Evolutionary conservation across 2,329 filamentous ascomycete species (phyloP), one percentile per base, ranked within the genome.

Genomic region (Raffaelea arxii): DNA sequence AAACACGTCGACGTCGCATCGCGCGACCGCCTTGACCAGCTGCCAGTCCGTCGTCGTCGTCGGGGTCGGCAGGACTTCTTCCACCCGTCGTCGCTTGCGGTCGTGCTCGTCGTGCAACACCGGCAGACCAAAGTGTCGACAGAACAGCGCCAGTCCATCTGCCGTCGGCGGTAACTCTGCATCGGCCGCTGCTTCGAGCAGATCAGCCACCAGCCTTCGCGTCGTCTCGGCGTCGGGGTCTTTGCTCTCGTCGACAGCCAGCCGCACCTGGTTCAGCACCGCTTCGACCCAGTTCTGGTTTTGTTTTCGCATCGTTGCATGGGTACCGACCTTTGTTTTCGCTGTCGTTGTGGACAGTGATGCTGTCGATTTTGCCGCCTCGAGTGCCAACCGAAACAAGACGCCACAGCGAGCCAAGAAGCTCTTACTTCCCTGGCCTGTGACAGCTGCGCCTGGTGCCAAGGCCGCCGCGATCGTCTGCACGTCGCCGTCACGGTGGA

Each of bases 1-100:
- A 41, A 76, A 72, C 7, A 69, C 62, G 41, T 74, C 72, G 0
- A 69, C 62, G 32, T 76, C 72, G 39, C 72, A 70, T 7, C 59
- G 58, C 1, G 69, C 63, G 23, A 70, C 54, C 12, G 59, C 59
- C 14, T 62, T 66, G 6, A 72, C 53, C 10, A 75, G 54, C 0
- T 50, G 50, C 71, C 73, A 74, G 40, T 72, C 64, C 3, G 63
- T 65, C 5, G 45, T 54, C 4, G 60, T 53, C 22, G 6, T 16
- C n/a, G n/a, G n/a, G n/a, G n/a, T n/a, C n/a, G n/a, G n/a, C n/a
- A n/a, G n/a, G n/a, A n/a, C n/a, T n/a, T n/a, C n/a, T n/a, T n/a
- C n/a, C n/a, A n/a, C n/a, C n/a, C n/a, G n/a, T n/a, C n/a, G n/a
- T 16, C 6, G 6, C 7, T 3, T 16, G 7, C 42, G 21, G n/a